A percentile compares a stretch with the other conserved stretches of the same genome.
Evolutionary conservation across 257 asterid species (phyloP).

Genomic region (Jacaranda mimosifolia): DNA sequence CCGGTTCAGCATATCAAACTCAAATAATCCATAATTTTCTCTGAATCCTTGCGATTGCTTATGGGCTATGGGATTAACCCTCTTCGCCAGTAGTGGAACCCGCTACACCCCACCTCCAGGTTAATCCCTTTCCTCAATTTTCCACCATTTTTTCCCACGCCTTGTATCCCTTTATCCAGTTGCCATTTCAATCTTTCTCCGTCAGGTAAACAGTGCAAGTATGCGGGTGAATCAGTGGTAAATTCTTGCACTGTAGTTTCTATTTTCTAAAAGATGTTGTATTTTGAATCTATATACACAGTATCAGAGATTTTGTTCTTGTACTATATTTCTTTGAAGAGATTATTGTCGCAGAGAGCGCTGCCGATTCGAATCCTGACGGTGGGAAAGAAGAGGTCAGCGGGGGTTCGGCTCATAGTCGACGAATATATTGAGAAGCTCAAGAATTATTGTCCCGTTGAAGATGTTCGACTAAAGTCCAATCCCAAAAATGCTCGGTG

Average conservation of each 20-base stretch:
- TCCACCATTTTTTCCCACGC: background rate
- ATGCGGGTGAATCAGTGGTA: conserved; percentile 62
- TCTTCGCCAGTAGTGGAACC: conserved; percentile 43
- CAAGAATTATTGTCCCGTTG: conserved; percentile 69
- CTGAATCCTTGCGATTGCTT: conserved; percentile 17
- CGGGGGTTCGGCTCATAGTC: conserved; percentile 74
- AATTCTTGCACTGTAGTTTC: conserved; percentile 21
- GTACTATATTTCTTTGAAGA: conserved; percentile 1
- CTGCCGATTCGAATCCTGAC: conserved; percentile 82
- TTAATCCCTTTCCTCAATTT: conserved; percentile 31
- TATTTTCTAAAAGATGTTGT: background rate
- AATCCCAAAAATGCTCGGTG: conserved; percentile 89
- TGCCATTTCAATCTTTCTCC: background rate
- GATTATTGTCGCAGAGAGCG: conserved; percentile 55
- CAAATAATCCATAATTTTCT: background rate
- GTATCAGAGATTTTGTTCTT: background rate
- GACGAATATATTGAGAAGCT: conserved; percentile 79
- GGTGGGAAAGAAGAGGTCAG: conserved; percentile 85
- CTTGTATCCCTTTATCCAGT: conserved; percentile 3
- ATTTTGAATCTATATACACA: background rate
- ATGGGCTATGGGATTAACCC: conserved; percentile 42
- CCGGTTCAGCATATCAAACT: background rate
- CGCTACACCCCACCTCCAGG: conserved; percentile 45
- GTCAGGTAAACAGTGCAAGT: conserved; percentile 57
- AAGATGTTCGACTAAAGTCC: conserved; percentile 79